Conservation (phyloP, 306 rosid genomes). For the Comarum palustre region DNA sequence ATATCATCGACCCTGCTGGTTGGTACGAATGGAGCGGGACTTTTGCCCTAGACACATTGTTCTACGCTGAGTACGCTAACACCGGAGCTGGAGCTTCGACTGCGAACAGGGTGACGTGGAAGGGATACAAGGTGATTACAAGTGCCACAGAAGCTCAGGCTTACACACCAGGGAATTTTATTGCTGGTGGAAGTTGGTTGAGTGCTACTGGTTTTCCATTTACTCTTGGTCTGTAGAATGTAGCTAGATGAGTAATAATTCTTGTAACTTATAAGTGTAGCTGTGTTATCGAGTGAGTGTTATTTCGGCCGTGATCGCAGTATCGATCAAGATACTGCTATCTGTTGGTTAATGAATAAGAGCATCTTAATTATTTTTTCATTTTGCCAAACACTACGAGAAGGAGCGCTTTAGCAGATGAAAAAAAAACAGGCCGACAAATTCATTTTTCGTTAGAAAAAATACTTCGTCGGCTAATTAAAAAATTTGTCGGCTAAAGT, state of each 20-base stretch:
- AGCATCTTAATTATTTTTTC: neutral
- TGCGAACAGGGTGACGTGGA: constrained; percentile 62
- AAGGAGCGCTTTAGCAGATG: no score
- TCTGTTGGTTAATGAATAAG: constrained; percentile 1
- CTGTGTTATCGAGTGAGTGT: neutral
- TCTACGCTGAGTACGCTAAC: constrained; percentile 63
- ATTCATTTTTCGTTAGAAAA: no score
- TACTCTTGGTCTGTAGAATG: constrained; percentile 53
- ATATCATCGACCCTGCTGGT: constrained; percentile 66
- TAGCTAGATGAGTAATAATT: neutral
- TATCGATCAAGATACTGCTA: neutral
- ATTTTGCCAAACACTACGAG: no score
- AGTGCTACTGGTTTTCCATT: constrained; percentile 64
- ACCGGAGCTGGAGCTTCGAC: constrained; percentile 71
- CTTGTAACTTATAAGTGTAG: neutral
- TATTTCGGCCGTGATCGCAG: neutral
- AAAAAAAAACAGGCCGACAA: no score
- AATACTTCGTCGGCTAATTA: no score
- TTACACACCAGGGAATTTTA: constrained; percentile 55
- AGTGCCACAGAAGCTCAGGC: constrained; percentile 54
- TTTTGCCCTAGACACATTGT: constrained; percentile 71
- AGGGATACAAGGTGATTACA: constrained; percentile 62
- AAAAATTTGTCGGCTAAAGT: no score
- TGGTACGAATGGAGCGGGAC: constrained; percentile 73
- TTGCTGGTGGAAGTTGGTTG: constrained; percentile 69